Percentiles rank a stretch among this genome's conserved stretches.
phyloP scores from a whole-genome alignment of 352 stramenopile genomes.

The Saprolegnia parasitica region DNA sequence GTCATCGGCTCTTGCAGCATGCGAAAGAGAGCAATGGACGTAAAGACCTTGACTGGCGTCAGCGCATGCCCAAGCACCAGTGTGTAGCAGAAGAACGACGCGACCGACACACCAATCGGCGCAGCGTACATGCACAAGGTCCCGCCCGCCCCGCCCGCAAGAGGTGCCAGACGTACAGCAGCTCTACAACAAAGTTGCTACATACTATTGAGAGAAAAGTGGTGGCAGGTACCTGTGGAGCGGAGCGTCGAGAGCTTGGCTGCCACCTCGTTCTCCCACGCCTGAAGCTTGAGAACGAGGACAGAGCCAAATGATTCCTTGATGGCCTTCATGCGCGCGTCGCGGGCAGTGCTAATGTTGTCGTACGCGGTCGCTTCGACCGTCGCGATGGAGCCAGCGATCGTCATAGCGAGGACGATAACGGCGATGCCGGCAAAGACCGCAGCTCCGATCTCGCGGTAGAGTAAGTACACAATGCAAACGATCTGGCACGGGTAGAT shows the following conservation, averaged over 20 bases:
- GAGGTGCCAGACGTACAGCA: background rate
- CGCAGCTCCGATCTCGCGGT: conserved; percentile 47
- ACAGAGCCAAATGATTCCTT: conserved; percentile 58
- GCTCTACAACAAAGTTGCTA: background rate
- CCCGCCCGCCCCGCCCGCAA: background rate
- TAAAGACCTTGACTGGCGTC: conserved; percentile 59
- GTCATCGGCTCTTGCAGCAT: conserved; percentile 39
- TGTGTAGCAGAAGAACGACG: conserved; percentile 47
- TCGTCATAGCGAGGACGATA: conserved; percentile 65
- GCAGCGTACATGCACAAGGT: conserved; percentile 41
- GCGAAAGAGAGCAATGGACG: conserved; percentile 54
- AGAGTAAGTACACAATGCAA: conserved; percentile 46
- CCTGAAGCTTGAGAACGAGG: conserved; percentile 90
- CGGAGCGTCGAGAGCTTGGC: conserved; percentile 65
- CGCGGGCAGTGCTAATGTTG: conserved; percentile 33
- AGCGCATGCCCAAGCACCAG: conserved; percentile 38
- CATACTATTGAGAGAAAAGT: no score
- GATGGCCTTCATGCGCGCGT: conserved; percentile 41
- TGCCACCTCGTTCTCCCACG: conserved; percentile 82
- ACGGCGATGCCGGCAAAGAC: conserved; percentile 41
- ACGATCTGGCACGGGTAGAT: conserved; percentile 54
- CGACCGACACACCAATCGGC: conserved; percentile 41
- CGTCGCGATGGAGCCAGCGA: conserved; percentile 46
- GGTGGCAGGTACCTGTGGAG: conserved; percentile 25
- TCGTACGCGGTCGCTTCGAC: conserved; percentile 25